phyloP scores from a whole-genome alignment of 495 filamentous ascomycete species.

The Penicillium antarcticum region DNA sequence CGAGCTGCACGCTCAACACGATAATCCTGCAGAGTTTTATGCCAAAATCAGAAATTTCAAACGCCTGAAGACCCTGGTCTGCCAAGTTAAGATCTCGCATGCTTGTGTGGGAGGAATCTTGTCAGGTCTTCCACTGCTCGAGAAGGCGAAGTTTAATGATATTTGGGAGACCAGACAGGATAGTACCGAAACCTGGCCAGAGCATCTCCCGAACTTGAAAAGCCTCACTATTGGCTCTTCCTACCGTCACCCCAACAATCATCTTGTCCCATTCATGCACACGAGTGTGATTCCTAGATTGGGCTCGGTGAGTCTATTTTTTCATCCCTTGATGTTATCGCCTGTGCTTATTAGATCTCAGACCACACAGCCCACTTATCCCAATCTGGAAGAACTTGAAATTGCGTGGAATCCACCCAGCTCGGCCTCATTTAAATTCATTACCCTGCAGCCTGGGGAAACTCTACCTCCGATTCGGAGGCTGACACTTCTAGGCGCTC shows the following conservation, averaged over 20 bases:
- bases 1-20: constrained; percentile 22
- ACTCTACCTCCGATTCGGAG: constrained; percentile 23
- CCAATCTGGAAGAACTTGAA: constrained; percentile 37
- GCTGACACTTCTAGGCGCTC: constrained; percentile 31
- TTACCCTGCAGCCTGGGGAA: not conserved
- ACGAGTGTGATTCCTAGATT: constrained; percentile 18
- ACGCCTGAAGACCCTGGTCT: constrained; percentile 38
- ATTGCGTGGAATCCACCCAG: constrained; percentile 27
- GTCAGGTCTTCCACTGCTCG: constrained; percentile 35
- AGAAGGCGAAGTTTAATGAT: constrained; percentile 35
- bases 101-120: constrained; percentile 36
- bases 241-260: not conserved
- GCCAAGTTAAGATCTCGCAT: constrained; percentile 33
- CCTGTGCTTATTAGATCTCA: not conserved
- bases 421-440: constrained; percentile 12
- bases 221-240: constrained; percentile 27
- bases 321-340: not conserved
- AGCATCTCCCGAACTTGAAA: constrained; percentile 32
- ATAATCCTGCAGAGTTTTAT: constrained; percentile 20
- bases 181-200: constrained; percentile 18
- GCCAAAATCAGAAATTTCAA: constrained; percentile 30
- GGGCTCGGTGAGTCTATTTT: constrained; percentile 1
- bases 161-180: constrained; percentile 12
- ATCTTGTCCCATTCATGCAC: constrained; percentile 2
- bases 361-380: constrained; percentile 14